Evolutionary conservation across 2,329 filamentous ascomycete genomes (phyloP).

Genomic region (Fusarium dimerum): DNA sequence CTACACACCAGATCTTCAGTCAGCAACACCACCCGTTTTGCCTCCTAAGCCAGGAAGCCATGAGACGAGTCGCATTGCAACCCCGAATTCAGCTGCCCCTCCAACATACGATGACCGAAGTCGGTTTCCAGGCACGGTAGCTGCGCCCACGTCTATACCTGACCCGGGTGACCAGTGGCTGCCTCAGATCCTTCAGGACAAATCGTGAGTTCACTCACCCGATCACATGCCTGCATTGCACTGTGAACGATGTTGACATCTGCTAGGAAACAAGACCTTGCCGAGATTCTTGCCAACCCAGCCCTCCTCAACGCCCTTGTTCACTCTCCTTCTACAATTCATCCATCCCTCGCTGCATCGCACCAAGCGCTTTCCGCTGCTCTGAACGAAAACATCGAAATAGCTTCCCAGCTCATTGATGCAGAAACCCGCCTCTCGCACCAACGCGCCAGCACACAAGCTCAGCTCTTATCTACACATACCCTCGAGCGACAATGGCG

Average conservation of each 20-base stretch:
- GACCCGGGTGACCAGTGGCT: constrained; percentile 76
- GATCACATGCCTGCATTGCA: constrained; percentile 18
- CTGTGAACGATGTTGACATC: constrained; percentile 8
- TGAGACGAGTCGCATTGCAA: constrained; percentile 67
- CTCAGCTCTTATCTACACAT: constrained; percentile 78
- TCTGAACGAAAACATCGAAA: constrained; percentile 69
- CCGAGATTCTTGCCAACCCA: constrained; percentile 65
- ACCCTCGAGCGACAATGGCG: constrained; percentile 92
- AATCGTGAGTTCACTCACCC: constrained; percentile 59
- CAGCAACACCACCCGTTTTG: constrained; percentile 60
- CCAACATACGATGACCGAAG: constrained; percentile 38
- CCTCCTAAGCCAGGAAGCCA: constrained; percentile 73
- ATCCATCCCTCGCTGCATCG: constrained; percentile 70
- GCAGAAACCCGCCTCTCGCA: constrained; percentile 59
- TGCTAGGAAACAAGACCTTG: constrained; percentile 74
- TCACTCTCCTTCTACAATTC: constrained; percentile 64
- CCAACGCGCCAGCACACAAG: constrained; percentile 72
- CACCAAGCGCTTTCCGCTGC: constrained; percentile 64
- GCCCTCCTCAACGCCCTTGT: constrained; percentile 74
- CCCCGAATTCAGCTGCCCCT: constrained; percentile 55
- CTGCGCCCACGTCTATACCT: constrained; percentile 41
- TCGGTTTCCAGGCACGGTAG: constrained; percentile 17
- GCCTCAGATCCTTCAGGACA: constrained; percentile 74
- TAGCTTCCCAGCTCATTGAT: constrained; percentile 63
- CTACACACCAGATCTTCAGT: constrained; percentile 31